These are phyloP conservation scores for Trichaptum fuscoviolaceum DNA, from an alignment of 768 basidiomycete genomes.

Conservation along the genomic window DNA sequence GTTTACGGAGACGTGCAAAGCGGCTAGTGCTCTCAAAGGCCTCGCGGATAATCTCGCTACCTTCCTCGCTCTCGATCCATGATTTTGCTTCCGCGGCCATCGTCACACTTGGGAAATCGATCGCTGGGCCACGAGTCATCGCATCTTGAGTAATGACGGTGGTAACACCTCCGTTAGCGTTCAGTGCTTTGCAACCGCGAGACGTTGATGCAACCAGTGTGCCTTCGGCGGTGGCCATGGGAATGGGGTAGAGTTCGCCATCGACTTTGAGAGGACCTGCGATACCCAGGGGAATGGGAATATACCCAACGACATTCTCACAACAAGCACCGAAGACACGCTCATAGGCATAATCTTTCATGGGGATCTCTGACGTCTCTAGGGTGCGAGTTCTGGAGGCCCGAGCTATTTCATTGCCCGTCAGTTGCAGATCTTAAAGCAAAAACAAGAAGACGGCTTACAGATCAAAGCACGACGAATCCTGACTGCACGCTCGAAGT, in stretches of 20 bases:
- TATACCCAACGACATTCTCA: slow-evolving; percentile 97
- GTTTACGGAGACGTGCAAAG: slow-evolving; percentile 78
- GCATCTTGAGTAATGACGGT: slow-evolving; percentile 90
- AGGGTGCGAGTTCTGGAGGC: slow-evolving; percentile 79
- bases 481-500: slow-evolving; percentile 80
- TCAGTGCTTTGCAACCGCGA: slow-evolving; percentile 96
- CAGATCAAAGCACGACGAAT: slow-evolving; percentile 88
- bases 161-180: slow-evolving; percentile 90
- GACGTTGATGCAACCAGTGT: slow-evolving; percentile 97
- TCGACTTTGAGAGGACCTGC: slow-evolving; percentile 95
- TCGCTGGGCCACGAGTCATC: slow-evolving; percentile 99
- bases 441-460: slow-evolving; percentile 26
- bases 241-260: slow-evolving; percentile 78
- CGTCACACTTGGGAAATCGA: slow-evolving; percentile 83
- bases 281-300: slow-evolving; percentile 93
- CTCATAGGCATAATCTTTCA: slow-evolving; percentile 86
- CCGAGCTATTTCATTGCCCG: slow-evolving; percentile 50
- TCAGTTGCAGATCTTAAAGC: slow-evolving; percentile 7
- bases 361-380: slow-evolving; percentile 78
- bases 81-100: slow-evolving; percentile 79
- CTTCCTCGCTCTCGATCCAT: slow-evolving; percentile 82
- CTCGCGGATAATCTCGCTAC: slow-evolving; percentile 65
- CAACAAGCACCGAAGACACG: slow-evolving; percentile 95
- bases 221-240: slow-evolving; percentile 99
- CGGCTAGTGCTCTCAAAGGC: slow-evolving; percentile 95